These are phyloP conservation scores for Coemansia sp. DNA, from an alignment of 192 early-diverging fungal genomes.

Conservation along the genomic window DNA sequence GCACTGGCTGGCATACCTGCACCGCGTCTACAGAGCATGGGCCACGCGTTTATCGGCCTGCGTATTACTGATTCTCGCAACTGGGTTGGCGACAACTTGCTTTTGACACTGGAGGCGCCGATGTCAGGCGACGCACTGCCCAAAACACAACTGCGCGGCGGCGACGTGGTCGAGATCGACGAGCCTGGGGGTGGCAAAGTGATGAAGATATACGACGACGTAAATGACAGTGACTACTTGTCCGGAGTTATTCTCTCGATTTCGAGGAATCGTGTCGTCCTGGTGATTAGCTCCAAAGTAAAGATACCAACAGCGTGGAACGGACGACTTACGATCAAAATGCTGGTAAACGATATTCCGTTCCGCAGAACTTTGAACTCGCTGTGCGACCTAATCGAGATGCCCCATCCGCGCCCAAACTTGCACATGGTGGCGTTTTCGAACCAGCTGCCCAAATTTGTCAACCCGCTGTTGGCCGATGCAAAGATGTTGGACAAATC, in stretches of 20 bases:
- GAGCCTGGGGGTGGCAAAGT: neutral
- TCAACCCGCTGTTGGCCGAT: neutral
- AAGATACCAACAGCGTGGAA: neutral
- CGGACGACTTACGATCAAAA: neutral
- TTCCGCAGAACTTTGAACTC: neutral
- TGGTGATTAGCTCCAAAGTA: neutral
- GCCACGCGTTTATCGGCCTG: slow-evolving; percentile 2
- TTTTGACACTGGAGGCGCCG: neutral
- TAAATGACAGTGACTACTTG: neutral
- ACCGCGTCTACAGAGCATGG: neutral
- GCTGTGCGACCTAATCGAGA: neutral
- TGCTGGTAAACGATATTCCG: slow-evolving; percentile 2
- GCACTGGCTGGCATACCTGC: neutral
- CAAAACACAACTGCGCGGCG: neutral
- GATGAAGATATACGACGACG: neutral
- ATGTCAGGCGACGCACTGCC: neutral
- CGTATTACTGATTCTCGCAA: neutral
- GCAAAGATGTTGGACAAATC: slow-evolving; percentile 1
- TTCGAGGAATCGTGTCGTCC: neutral
- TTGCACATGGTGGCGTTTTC: slow-evolving; percentile 5
- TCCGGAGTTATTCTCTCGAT: neutral
- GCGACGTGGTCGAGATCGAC: neutral
- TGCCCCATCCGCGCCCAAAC: neutral
- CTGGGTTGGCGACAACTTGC: neutral
- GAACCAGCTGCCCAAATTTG: neutral